Evolutionary conservation across 768 basidiomycete genomes (phyloP), one percentile per base, ranked within the genome.

Genomic region (Roridomyces roridus): DNA sequence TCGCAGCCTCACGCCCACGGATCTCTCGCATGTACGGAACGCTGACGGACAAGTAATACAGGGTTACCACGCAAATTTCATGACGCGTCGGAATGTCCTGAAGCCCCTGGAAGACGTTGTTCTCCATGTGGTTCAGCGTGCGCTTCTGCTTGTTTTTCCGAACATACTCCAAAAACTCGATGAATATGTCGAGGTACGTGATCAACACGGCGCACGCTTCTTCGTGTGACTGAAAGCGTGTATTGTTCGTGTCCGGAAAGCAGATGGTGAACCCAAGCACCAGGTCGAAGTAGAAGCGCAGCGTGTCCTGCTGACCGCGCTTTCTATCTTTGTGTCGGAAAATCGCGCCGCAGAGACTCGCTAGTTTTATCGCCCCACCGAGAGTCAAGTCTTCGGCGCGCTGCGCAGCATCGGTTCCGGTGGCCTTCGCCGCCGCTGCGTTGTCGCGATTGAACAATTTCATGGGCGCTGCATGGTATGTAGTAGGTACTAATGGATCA

Each of bases 11-110:
- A 0, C 59, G 34, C 8, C 35, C 60, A 1, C 67, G 51, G n/a
- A 73, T 65, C 5, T 47, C 17, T 24, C 47, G 34, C 69, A 75
- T 68, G 46, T 68, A 74, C 6, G 74, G 68, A 21, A 60, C 49
- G n/a, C 49, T 61, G 34, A 74, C 37, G 1, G 57, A 41, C 8
- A 62, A 52, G 6, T 24, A 26, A 53, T 74, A 75, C 2, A 72
- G 46, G 0, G 66, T 59, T 11, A 75, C 55, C 0, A 66, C 64
- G 45, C 54, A 56, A 14, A 76, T 57, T 43, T 74, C 70, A 0
- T 6, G 6, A 6, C 6, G 29, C 7, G 29, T 31, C 29, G 29
- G 14, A 14, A 31, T 14, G 14, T 31, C 29, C 29, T 31, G 6
- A 10, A 57, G 43, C 42, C 64, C 65, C 0, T 44, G 20, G 15